Base-by-base conservation (phyloP, 23 red algal genomes). In the Cyanidiococcus yangmingshanensis region DNA sequence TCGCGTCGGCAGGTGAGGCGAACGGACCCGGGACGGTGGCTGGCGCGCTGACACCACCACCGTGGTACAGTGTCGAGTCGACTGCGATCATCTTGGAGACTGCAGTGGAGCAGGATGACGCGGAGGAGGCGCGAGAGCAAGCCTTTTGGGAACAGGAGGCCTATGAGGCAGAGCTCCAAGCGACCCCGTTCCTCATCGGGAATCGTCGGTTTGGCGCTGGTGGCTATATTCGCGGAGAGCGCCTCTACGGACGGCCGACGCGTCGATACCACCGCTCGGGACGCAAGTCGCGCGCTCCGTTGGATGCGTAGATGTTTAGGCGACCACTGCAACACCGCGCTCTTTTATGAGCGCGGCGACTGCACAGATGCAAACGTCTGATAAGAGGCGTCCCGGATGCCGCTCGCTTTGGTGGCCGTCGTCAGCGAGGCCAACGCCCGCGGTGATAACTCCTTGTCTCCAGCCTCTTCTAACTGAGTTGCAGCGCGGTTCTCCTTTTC, bases 141-240 rank as follows among this genome's bases (percentile, higher is more conserved):
- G 63, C 63, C 32, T 71, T 71, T 29, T 71, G 63, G 63, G 63
- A 71, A 35, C 63, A 71, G 63, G 63, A 71, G 27, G 63, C 63
- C 32, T 25, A 25, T 29, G 63, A 71, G 21, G 63, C 63, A 12
- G 63, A 71, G 32, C 27, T 32, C 12, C 63, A 71, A 35, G 63
- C 21, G 63, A 35, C 7, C 27, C n/a, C 16, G n/a, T 32, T 25
- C 7, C n/a, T 71, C 12, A 3, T 71, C 63, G 63, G 63, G 7
- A 71, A 71, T 29, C 63, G 63, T 29, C 63, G 63, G 3, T 71
- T 71, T 35, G 63, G 63, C 7, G 63, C 63, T 30, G 63, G 63
- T 29, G 63, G 63, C 12, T 71, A 32, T 30, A 71, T 71, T 35
- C 63, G 63, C 27, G 32, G 63, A 25, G n/a, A 71, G 32, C 63